Percentiles rank a stretch among this genome's conserved stretches.
These are phyloP conservation scores for Ogataea corticis DNA, from an alignment of 805 yeast genomes.

Conservation along the genomic window DNA sequence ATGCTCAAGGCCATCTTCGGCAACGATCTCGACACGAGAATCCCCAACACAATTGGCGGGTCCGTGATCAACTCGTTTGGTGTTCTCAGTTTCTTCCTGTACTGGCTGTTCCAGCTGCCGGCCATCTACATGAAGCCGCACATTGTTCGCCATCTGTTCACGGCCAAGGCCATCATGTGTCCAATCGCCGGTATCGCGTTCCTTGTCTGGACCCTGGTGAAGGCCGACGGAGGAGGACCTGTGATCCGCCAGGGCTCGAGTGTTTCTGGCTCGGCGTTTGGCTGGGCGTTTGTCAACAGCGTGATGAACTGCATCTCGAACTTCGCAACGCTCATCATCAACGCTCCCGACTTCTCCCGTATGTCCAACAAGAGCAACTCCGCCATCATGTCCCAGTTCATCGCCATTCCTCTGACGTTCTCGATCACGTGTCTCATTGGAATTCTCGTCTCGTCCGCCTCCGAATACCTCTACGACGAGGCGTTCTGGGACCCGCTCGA, in stretches of 20 bases:
- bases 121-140: conserved; percentile 83
- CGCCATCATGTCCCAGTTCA: conserved; percentile 55
- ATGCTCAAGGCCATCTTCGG: conserved; percentile 81
- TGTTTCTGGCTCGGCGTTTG: conserved; percentile 60
- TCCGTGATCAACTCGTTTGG: conserved; percentile 61
- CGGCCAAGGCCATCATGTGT: conserved; percentile 73
- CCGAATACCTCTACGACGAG: conserved; percentile 62
- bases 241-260: conserved; percentile 57
- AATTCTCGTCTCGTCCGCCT: conserved; percentile 79
- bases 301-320: conserved; percentile 81
- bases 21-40: conserved; percentile 56
- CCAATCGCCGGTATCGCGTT: conserved; percentile 86
- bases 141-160: conserved; percentile 77
- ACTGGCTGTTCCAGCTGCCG: conserved; percentile 80
- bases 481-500: conserved; percentile 86
- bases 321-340: conserved; percentile 84
- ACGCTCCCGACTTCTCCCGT: conserved; percentile 88
- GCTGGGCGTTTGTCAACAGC: conserved; percentile 81
- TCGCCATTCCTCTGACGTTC: conserved; percentile 75
- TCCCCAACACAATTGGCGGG: conserved; percentile 60
- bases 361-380: conserved; percentile 61
- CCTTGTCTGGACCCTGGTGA: conserved; percentile 78
- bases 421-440: conserved; percentile 84
- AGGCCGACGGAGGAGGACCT: conserved; percentile 79
- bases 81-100: conserved; percentile 75